phyloP scores from a whole-genome alignment of 2,329 filamentous ascomycete genomes.

The Pestalotiopsis sp. region DNA sequence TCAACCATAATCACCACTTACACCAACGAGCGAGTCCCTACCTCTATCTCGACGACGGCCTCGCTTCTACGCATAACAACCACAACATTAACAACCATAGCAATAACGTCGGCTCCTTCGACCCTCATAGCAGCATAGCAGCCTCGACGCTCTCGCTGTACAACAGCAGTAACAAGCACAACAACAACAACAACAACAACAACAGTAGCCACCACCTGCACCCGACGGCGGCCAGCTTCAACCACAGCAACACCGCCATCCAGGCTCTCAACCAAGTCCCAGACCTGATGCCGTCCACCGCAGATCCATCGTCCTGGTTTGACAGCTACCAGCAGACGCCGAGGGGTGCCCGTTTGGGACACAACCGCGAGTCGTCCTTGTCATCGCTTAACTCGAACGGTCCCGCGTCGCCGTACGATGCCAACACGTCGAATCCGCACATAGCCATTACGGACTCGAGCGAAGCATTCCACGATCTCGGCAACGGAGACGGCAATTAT shows the following conservation, averaged over 20 bases:
- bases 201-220: slow-evolving; percentile 23
- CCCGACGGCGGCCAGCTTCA: slow-evolving; percentile 25
- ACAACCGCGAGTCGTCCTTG: slow-evolving; percentile 63
- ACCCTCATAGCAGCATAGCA: slow-evolving; percentile 15
- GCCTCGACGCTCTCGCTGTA: slow-evolving; percentile 31
- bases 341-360: slow-evolving; percentile 38
- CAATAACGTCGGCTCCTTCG: slow-evolving; percentile 20
- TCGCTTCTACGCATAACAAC: background rate
- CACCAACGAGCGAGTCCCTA: slow-evolving; percentile 1
- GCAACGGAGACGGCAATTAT: slow-evolving; percentile 38
- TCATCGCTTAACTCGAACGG: slow-evolving; percentile 63
- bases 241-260: slow-evolving; percentile 20
- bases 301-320: slow-evolving; percentile 28
- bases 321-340: slow-evolving; percentile 28
- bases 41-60: background rate
- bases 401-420: slow-evolving; percentile 61
- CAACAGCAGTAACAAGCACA: background rate
- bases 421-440: slow-evolving; percentile 59
- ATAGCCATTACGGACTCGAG: slow-evolving; percentile 55
- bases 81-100: slow-evolving; percentile 19
- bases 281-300: slow-evolving; percentile 34
- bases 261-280: slow-evolving; percentile 29
- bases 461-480: slow-evolving; percentile 49
- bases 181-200: background rate
- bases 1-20: slow-evolving; percentile 21